Conservation (phyloP, 1,139 yeast genomes). For the Scheffersomyces parashehatae region DNA sequence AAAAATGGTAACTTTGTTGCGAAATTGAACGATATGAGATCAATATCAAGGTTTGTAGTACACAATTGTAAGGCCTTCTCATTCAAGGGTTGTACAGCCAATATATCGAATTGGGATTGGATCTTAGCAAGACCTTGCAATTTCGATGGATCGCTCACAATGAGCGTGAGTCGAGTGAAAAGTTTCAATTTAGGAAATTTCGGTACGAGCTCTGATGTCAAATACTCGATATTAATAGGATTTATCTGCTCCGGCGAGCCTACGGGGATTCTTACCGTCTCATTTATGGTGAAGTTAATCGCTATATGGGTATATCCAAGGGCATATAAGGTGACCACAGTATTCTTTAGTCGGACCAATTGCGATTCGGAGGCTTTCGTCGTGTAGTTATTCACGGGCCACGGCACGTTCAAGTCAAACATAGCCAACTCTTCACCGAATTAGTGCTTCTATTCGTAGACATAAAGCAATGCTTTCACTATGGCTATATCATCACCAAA, state of each 20-base stretch:
- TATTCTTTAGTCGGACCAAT: constrained; percentile 44
- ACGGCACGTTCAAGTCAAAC: constrained; percentile 78
- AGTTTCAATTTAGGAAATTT: constrained; percentile 50
- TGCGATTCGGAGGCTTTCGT: constrained; percentile 42
- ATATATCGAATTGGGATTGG: constrained; percentile 67
- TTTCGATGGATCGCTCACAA: constrained; percentile 75
- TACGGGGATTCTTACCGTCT: constrained; percentile 58
- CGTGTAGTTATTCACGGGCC: constrained; percentile 64
- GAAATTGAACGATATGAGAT: constrained; percentile 73
- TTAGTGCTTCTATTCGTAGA: too few relatives aligned
- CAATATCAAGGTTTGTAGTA: constrained; percentile 73
- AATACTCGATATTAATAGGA: constrained; percentile 34
- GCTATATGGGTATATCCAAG: constrained; percentile 78
- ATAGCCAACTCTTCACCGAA: constrained; percentile 7
- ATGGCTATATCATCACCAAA: too few relatives aligned
- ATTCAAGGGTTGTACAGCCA: constrained; percentile 77
- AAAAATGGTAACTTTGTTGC: constrained; percentile 69
- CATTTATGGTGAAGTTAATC: constrained; percentile 62
- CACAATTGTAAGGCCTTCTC: constrained; percentile 81
- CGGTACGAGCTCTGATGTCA: constrained; percentile 22
- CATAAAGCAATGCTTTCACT: too few relatives aligned
- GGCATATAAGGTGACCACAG: constrained; percentile 55
- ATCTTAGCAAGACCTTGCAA: constrained; percentile 68
- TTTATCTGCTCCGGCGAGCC: constrained; percentile 32
- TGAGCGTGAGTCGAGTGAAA: constrained; percentile 72